Base-by-base conservation (phyloP, 176 grass and related monocot species). In the Carex kokanica region DNA sequence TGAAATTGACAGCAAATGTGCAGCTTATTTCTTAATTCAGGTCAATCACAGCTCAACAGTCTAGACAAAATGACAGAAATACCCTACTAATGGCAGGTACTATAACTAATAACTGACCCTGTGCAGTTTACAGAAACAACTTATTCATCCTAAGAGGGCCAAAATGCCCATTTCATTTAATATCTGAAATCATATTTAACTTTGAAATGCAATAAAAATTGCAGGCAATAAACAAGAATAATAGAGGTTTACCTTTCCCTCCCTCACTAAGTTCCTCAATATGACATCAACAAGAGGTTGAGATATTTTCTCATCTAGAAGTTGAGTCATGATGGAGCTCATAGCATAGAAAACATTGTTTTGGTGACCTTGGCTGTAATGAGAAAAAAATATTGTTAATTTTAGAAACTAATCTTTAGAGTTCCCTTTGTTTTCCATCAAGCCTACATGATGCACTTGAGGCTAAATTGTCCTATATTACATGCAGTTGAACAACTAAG, bases 251-350 rank as follows among this genome's bases (percentile, higher is more conserved):
- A 98, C 95, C 89, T 98, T 98, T 78, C 92, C 93, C 27, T 91
- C 91, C 78, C 92, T 94, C 83, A 95, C 84, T 80, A 98, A 83
- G 83, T 98, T 94, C 70, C 68, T 87, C 54, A 95, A 83, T 84
- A 98, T 91, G 83, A 93, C 78, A 87, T 95, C 89, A 60, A 95
- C 60, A 77, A 98, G 69, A 88, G 92, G 58, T 36, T 91, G 95
- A 66, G 89, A 88, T 86, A 90, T 87, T 90, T 91, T 91, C 84
- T 95, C 95, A 80, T 95, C 85, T 83, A 95, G 86, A 82, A 98
- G 86, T 81, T 93, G 86, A 4, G 75, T 88, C 92, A 93, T 86
- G 88, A 94, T 90, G 34, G 95, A 95, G 64, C 88, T 63, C 89
- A 98, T 91, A 87, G 90, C 87, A 51, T 98, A 90, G 86, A 67